These are phyloP conservation scores for Globisporangium recalcitrans DNA, from an alignment of 352 stramenopile genomes.

Conservation along the genomic window DNA sequence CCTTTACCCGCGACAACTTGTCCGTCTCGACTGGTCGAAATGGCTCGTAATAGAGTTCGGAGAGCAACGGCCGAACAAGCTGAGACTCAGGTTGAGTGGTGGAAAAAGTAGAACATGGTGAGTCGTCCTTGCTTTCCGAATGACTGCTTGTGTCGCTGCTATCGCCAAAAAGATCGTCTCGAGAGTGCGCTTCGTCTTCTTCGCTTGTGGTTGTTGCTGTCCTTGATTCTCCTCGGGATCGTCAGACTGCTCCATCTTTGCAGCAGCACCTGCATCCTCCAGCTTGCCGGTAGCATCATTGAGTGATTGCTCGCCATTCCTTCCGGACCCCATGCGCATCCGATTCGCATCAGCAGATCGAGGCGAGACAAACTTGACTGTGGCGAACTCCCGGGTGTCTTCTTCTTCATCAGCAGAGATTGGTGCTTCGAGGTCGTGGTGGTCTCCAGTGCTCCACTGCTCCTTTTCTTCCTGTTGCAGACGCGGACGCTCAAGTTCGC, in stretches of 20 bases:
- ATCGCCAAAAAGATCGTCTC: not conserved
- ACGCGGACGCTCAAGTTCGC: not conserved
- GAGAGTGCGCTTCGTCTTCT: not conserved
- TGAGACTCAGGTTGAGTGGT: not conserved
- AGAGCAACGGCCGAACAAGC: constrained; percentile 9
- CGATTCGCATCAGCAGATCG: constrained; percentile 4
- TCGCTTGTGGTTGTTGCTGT: no score
- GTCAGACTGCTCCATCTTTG: not conserved
- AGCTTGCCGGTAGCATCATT: not conserved
- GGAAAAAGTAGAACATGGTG: not conserved
- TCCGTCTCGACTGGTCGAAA: constrained; percentile 10
- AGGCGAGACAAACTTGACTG: constrained; percentile 5
- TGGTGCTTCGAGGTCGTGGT: not conserved
- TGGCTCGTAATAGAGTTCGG: constrained; percentile 18
- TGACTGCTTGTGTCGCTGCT: not conserved
- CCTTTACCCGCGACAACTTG: not conserved
- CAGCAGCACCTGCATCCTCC: not conserved
- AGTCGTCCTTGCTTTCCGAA: not conserved
- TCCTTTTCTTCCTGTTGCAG: not conserved
- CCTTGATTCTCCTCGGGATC: no score
- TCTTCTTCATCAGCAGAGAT: not conserved
- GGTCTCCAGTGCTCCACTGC: not conserved
- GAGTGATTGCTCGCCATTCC: not conserved
- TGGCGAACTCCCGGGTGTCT: constrained; percentile 3
- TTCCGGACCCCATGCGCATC: not conserved